Evolutionary conservation across 805 yeast genomes (phyloP).

Genomic region (Saccharomycopsis schoenii): DNA sequence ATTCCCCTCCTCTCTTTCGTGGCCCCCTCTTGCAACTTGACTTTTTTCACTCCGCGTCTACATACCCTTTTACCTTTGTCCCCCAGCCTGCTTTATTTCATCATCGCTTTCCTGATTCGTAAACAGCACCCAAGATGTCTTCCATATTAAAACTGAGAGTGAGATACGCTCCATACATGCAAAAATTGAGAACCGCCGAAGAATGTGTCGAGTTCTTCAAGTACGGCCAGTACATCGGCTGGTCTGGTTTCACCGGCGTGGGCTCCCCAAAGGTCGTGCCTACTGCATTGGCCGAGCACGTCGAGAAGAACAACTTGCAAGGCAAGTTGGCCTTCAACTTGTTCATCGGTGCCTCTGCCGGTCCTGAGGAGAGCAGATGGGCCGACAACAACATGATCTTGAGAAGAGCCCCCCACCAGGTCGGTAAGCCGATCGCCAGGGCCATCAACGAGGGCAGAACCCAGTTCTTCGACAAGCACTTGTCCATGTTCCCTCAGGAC

Average conservation of each 20-base stretch:
- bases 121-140: slow-evolving; percentile 7
- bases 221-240: slow-evolving; percentile 86
- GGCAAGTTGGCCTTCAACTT: slow-evolving; percentile 81
- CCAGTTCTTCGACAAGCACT: slow-evolving; percentile 87
- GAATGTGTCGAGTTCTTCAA: slow-evolving; percentile 79
- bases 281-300: slow-evolving; percentile 78
- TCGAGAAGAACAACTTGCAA: slow-evolving; percentile 76
- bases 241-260: slow-evolving; percentile 99
- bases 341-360: slow-evolving; percentile 97
- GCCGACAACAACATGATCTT: slow-evolving; percentile 80
- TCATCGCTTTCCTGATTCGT: not conserved
- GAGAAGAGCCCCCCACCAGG: slow-evolving; percentile 95
- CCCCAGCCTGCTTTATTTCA: too few species aligned
- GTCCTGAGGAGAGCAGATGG: slow-evolving; percentile 95
- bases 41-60: too few species aligned
- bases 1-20: not conserved
- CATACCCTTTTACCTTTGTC: too few species aligned
- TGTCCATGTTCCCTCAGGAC: slow-evolving; percentile 99
- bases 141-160: slow-evolving; percentile 72
- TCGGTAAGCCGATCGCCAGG: slow-evolving; percentile 87
- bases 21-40: not conserved
- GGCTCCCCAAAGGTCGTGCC: slow-evolving; percentile 97
- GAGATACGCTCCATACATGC: slow-evolving; percentile 78
- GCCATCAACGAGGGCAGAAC: slow-evolving; percentile 87
- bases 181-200: slow-evolving; percentile 69